Conservation (phyloP, 192 early-diverging fungal species). For the Coemansia sp. region DNA sequence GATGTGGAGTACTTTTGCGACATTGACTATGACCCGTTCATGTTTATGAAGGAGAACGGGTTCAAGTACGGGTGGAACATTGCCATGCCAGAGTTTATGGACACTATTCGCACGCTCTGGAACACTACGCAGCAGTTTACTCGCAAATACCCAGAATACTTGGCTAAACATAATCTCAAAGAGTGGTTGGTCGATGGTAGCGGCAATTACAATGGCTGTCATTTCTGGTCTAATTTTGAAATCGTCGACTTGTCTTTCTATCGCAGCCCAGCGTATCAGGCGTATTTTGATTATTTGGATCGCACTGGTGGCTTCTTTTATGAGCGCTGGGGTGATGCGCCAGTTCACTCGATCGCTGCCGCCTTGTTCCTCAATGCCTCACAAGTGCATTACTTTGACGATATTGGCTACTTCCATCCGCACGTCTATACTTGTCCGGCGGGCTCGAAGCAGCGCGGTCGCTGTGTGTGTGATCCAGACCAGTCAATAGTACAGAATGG, state of each 20-base stretch:
- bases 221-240: conserved; percentile 91
- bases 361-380: conserved; percentile 58
- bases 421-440: conserved; percentile 43
- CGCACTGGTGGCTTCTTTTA: conserved; percentile 85
- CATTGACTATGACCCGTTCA: conserved; percentile 50
- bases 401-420: conserved; percentile 66
- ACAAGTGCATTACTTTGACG: conserved; percentile 71
- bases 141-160: conserved; percentile 17
- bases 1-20: conserved; percentile 54
- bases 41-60: conserved; percentile 39
- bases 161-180: conserved; percentile 29
- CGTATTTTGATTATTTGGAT: conserved; percentile 75
- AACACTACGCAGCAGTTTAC: conserved; percentile 29
- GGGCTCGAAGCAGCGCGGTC: conserved; percentile 45
- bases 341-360: conserved; percentile 70
- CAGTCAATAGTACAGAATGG: conserved; percentile 22
- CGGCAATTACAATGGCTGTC: conserved; percentile 64
- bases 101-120: conserved; percentile 46
- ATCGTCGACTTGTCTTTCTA: conserved; percentile 77
- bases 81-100: conserved; percentile 29
- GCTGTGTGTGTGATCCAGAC: conserved; percentile 46
- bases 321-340: conserved; percentile 69
- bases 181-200: conserved; percentile 33
- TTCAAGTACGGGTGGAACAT: conserved; percentile 48
- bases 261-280: conserved; percentile 58